Percentiles rank a stretch among this genome's conserved stretches.
Evolutionary conservation across 2,329 filamentous ascomycete genomes (phyloP).

Genomic region (Balansia obtecta): DNA sequence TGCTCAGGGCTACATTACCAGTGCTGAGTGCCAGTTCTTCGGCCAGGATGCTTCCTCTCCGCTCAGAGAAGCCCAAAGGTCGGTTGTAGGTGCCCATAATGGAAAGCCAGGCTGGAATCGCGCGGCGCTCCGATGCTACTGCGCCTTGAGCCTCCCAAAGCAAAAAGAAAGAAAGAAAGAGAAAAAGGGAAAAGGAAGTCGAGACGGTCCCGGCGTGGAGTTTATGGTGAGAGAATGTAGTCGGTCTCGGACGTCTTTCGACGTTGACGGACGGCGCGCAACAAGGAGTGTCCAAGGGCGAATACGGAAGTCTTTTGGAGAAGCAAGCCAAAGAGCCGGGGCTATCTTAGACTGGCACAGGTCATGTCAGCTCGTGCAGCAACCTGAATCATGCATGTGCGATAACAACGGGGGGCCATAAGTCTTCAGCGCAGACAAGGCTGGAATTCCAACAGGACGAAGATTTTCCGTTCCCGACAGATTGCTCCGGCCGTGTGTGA

Average conservation of each 20-base stretch:
- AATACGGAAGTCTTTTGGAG: not conserved
- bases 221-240: not conserved
- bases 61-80: constrained; percentile 48
- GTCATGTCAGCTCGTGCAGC: constrained; percentile 10
- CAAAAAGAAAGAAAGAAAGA: no score
- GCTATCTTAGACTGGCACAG: constrained; percentile 4
- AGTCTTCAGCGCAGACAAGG: no score
- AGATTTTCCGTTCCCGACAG: no score
- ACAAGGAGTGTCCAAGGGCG: not conserved
- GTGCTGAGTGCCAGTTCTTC: constrained; percentile 46
- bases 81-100: constrained; percentile 26
- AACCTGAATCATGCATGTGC: not conserved
- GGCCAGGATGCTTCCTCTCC: constrained; percentile 44
- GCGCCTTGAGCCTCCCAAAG: no score
- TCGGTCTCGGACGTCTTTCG: not conserved
- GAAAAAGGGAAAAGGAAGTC: no score
- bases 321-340: constrained; percentile 2
- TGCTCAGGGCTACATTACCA: constrained; percentile 29
- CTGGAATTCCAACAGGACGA: no score
- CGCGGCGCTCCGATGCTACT: no score
- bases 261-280: not conserved
- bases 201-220: no score
- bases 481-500: no score
- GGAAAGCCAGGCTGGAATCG: not conserved
- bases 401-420: not conserved